Conservation (phyloP, 2,329 filamentous ascomycete species). For the Didymella arachidicola region DNA sequence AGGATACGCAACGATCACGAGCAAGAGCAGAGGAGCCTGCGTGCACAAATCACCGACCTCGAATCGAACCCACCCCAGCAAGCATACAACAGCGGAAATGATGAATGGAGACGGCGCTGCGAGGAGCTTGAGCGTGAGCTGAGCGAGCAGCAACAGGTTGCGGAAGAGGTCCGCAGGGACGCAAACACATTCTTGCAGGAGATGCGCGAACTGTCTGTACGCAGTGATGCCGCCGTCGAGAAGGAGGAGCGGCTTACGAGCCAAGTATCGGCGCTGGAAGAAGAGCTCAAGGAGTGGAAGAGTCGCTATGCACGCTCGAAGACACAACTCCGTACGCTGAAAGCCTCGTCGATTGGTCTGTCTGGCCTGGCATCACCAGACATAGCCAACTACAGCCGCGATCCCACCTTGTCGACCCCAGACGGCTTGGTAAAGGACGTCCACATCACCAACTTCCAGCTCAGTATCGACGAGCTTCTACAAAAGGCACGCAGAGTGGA, state of each 20-base stretch:
- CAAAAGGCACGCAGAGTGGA: slow-evolving; percentile 77
- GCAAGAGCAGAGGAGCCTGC: slow-evolving; percentile 67
- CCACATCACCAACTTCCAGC: slow-evolving; percentile 93
- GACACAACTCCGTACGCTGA: slow-evolving; percentile 82
- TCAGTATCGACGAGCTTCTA: slow-evolving; percentile 89
- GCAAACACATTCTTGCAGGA: slow-evolving; percentile 84
- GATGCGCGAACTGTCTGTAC: slow-evolving; percentile 85
- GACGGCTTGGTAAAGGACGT: slow-evolving; percentile 87
- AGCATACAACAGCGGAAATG: slow-evolving; percentile 32
- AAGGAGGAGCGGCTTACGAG: slow-evolving; percentile 80
- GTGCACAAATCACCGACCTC: slow-evolving; percentile 67
- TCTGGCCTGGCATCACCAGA: slow-evolving; percentile 66
- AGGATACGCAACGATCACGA: slow-evolving; percentile 73
- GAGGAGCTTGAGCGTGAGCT: slow-evolving; percentile 65
- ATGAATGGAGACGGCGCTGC: slow-evolving; percentile 49
- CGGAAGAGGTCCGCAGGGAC: slow-evolving; percentile 85
- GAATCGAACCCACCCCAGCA: slow-evolving; percentile 38
- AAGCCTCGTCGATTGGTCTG: slow-evolving; percentile 80
- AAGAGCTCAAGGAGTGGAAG: slow-evolving; percentile 89
- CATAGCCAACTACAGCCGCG: slow-evolving; percentile 70
- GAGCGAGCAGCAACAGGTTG: slow-evolving; percentile 80
- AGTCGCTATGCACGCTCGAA: slow-evolving; percentile 87
- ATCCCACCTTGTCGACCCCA: slow-evolving; percentile 72
- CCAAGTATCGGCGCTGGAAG: slow-evolving; percentile 78
- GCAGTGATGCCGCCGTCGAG: slow-evolving; percentile 79